Base-by-base conservation (phyloP, 2,329 filamentous ascomycete genomes). In the Aureobasidium sp. region DNA sequence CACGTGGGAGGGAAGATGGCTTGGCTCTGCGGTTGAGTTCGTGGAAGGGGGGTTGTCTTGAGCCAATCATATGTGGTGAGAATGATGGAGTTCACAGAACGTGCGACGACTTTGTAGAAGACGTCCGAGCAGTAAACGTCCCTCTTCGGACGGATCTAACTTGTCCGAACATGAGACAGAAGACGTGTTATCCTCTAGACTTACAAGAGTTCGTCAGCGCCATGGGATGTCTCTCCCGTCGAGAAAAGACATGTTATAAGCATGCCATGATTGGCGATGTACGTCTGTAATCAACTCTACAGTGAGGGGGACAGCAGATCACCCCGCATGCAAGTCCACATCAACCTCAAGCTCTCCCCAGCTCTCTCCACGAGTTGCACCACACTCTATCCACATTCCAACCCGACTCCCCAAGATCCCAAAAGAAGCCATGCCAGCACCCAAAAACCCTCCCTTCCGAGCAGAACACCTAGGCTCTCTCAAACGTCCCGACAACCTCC, bases 381-480 rank as follows among this genome's bases (percentile, higher is more conserved):
- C 38, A 17, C 10, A 23, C 17, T 31, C 25, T 29, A n/a, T 13
- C 33, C 25, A 33, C 3, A 19, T 42, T 31, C 2, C 15, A 4
- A 40, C 29, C 10, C 2, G 7, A 21, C 1, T 27, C 31, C 13
- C 13, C 27, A 15, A n/a, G 4, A 19, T 1, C 17, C 19, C 9
- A 2, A 13, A 5, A 0, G 10, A 15, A 19, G 38, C 9, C 21
- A 57, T 57, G 54, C 15, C 63, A 67, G 69, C 66, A 37, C 66
- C 75, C 70, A 74, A 74, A 61, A 70, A 75, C 61, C 81, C 82
- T 27, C 85, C 84, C 42, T 89, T 88, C 73, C 80, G 86, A 67
- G 84, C 85, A 60, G 85, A 89, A 50, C 63, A 65, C 25, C 50
- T 65, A 11, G 64, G 64, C 42, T 88, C 85, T 13, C 77, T 88